Conservation (phyloP, 2,329 filamentous ascomycete species). For the Lanzia echinophila region DNA sequence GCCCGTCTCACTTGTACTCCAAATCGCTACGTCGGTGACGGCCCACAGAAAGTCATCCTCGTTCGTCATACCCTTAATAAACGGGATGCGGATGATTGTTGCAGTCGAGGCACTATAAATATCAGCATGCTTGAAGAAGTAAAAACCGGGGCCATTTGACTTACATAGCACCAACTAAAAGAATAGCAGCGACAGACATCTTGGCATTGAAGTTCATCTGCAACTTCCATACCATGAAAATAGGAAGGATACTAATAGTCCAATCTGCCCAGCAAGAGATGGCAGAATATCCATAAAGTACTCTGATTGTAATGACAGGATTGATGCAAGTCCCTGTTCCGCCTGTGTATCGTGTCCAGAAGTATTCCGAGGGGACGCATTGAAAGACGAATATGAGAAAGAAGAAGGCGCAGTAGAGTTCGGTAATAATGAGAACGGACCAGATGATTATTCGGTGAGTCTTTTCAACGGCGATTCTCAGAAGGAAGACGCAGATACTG, state of each 20-base stretch:
- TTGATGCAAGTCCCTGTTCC: conserved; percentile 28
- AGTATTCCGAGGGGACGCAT: conserved; percentile 27
- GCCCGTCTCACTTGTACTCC: conserved; percentile 37
- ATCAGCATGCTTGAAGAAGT: background rate
- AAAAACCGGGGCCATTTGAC: conserved; percentile 12
- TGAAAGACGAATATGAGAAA: conserved; percentile 23
- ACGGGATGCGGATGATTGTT: conserved; percentile 38
- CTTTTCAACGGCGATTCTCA: conserved; percentile 30
- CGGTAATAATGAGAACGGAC: conserved; percentile 28
- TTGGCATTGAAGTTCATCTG: conserved; percentile 26
- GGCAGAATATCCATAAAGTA: conserved; percentile 23
- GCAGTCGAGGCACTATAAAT: conserved; percentile 35
- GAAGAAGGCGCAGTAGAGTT: conserved; percentile 30
- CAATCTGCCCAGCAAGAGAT: conserved; percentile 25
- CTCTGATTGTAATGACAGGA: conserved; percentile 15
- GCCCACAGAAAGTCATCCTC: conserved; percentile 35
- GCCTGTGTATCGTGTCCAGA: conserved; percentile 31
- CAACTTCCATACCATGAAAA: conserved; percentile 26
- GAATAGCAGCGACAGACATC: conserved; percentile 29
- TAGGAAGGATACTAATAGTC: conserved; percentile 25
- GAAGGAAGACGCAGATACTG: conserved; percentile 34
- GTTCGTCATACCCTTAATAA: conserved; percentile 33
- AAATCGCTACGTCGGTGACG: conserved; percentile 37
- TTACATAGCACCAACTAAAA: conserved; percentile 35
- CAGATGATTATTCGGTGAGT: conserved; percentile 12